Conservation (phyloP, 306 rosid species). For the Prunus padus region DNA sequence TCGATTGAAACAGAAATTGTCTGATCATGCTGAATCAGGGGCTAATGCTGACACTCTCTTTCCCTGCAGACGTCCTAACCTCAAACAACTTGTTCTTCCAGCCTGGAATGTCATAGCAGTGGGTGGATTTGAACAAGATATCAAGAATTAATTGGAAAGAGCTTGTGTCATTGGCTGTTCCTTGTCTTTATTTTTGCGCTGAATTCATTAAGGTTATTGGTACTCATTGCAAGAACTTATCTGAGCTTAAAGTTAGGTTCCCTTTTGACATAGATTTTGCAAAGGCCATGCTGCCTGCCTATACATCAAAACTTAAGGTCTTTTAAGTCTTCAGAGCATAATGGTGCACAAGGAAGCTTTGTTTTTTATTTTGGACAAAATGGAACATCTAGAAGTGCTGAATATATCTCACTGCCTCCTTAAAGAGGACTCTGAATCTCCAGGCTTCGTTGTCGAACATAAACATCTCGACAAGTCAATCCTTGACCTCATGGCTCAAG, state of each 20-base stretch:
- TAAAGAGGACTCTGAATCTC: background rate
- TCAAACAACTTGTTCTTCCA: constrained; percentile 28
- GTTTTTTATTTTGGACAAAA: background rate
- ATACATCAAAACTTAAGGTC: constrained; percentile 14
- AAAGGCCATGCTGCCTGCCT: background rate
- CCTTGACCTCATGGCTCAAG: background rate
- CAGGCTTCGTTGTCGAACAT: background rate
- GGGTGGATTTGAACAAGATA: background rate
- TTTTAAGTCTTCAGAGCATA: constrained; percentile 18
- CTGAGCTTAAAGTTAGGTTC: background rate
- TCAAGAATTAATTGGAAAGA: constrained; percentile 19
- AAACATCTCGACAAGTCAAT: background rate
- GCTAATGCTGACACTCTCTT: background rate
- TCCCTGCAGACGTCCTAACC: constrained; percentile 11
- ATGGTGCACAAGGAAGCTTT: constrained; percentile 17
- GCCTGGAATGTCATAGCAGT: background rate
- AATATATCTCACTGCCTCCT: constrained; percentile 26
- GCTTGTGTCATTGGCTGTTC: constrained; percentile 31
- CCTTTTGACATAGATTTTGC: constrained; percentile 2
- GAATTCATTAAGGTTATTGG: background rate
- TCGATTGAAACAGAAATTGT: background rate
- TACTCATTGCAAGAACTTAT: constrained; percentile 20
- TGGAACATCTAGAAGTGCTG: constrained; percentile 19
- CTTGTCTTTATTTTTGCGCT: background rate
- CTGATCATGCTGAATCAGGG: background rate